Conservation (phyloP, 2,329 filamentous ascomycete genomes). For the Apiospora koreana region DNA sequence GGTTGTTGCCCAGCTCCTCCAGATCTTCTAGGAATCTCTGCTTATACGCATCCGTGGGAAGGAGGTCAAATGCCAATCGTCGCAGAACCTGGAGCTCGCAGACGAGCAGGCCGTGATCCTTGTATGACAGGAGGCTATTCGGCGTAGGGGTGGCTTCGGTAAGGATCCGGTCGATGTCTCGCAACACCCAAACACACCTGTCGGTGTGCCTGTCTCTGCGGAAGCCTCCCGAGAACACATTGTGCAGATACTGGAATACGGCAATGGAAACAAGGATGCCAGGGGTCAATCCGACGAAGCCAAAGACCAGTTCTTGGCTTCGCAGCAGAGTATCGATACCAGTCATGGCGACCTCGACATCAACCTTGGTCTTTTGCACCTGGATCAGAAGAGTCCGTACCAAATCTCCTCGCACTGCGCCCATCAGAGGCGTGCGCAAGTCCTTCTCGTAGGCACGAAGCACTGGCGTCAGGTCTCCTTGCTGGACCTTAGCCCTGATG, state of each 20-base stretch:
- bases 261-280: slow-evolving; percentile 85
- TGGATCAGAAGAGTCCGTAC: slow-evolving; percentile 91
- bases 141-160: slow-evolving; percentile 68
- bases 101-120: slow-evolving; percentile 86
- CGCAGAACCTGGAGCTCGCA: slow-evolving; percentile 88
- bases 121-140: slow-evolving; percentile 79
- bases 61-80: slow-evolving; percentile 63
- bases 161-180: slow-evolving; percentile 84
- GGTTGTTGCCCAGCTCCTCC: slow-evolving; percentile 82
- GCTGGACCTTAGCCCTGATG: slow-evolving; percentile 77
- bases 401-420: slow-evolving; percentile 82
- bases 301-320: slow-evolving; percentile 96
- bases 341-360: slow-evolving; percentile 92
- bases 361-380: slow-evolving; percentile 98
- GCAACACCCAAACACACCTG: slow-evolving; percentile 74
- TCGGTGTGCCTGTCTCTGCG: slow-evolving; percentile 65
- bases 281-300: slow-evolving; percentile 92
- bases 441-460: slow-evolving; percentile 90
- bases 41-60: slow-evolving; percentile 74
- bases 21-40: slow-evolving; percentile 84
- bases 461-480: slow-evolving; percentile 92
- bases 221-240: slow-evolving; percentile 69
- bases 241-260: slow-evolving; percentile 70
- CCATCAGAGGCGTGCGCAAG: slow-evolving; percentile 76
- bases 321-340: slow-evolving; percentile 94